Conservation (phyloP, 2,329 filamentous ascomycete species). For the Cyphellophora europaea region DNA sequence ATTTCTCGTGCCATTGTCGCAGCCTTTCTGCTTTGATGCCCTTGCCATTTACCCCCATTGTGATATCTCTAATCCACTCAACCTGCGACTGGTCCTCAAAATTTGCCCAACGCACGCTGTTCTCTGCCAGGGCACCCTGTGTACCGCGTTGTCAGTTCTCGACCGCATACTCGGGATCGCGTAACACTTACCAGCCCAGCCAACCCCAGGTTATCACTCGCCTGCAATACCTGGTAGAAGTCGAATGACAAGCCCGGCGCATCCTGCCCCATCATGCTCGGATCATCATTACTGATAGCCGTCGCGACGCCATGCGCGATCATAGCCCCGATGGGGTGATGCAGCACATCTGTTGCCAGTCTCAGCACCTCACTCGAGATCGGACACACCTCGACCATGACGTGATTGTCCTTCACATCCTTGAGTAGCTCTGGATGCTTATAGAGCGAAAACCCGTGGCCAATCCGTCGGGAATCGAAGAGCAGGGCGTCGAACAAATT, state of each 20-base stretch:
- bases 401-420: neutral
- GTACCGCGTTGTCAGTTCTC: too few species aligned
- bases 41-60: conserved; percentile 1
- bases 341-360: conserved; percentile 1
- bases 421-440: conserved; percentile 2
- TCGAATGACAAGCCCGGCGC: neutral
- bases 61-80: conserved; percentile 1
- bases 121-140: conserved; percentile 2
- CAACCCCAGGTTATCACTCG: conserved; percentile 2
- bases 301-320: conserved; percentile 2
- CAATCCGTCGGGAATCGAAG: conserved; percentile 1
- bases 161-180: too few species aligned
- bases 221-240: conserved; percentile 3
- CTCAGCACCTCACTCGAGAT: conserved; percentile 1
- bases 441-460: conserved; percentile 1
- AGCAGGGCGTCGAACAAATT: conserved; percentile 2
- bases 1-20: conserved; percentile 1
- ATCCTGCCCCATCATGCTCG: conserved; percentile 2
- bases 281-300: conserved; percentile 2
- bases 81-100: conserved; percentile 1
- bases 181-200: neutral
- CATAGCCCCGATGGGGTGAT: conserved; percentile 2
- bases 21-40: conserved; percentile 1
- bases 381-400: conserved; percentile 2
- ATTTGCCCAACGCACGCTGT: conserved; percentile 1